These are phyloP conservation scores for Fusarium duplospermum DNA, from an alignment of 2,329 filamentous ascomycete species.

Conservation along the genomic window DNA sequence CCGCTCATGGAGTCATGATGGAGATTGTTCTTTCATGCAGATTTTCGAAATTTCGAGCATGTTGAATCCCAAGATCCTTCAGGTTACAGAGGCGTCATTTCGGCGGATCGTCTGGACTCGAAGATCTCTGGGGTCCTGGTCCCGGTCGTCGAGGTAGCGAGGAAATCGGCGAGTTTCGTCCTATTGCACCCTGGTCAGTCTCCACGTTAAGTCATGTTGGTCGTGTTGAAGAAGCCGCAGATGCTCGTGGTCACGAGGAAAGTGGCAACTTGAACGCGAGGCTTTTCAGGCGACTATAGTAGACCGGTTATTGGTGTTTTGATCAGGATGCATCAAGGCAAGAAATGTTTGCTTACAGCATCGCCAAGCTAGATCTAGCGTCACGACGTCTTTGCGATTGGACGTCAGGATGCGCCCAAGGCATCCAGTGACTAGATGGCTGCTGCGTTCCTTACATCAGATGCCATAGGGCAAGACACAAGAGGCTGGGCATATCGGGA, in stretches of 20 bases:
- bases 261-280: slow-evolving; percentile 3
- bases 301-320: slow-evolving; percentile 27
- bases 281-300: slow-evolving; percentile 30
- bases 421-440: slow-evolving; percentile 17
- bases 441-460: slow-evolving; percentile 6
- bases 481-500: slow-evolving; percentile 5
- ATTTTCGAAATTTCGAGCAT: not conserved
- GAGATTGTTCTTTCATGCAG: slow-evolving; percentile 18
- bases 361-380: slow-evolving; percentile 16
- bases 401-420: slow-evolving; percentile 27
- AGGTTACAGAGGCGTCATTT: not conserved
- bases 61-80: not conserved
- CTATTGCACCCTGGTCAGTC: slow-evolving; percentile 7
- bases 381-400: slow-evolving; percentile 19
- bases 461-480: slow-evolving; percentile 8
- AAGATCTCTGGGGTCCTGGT: slow-evolving; percentile 6
- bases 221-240: slow-evolving; percentile 19
- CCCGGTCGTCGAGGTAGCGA: slow-evolving; percentile 1
- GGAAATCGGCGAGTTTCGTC: slow-evolving; percentile 25
- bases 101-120: slow-evolving; percentile 21
- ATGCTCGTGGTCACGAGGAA: slow-evolving; percentile 28
- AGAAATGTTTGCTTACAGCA: slow-evolving; percentile 2
- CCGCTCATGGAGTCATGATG: slow-evolving; percentile 3
- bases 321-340: not conserved
- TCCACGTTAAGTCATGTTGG: not conserved